Percentiles rank a stretch among this genome's conserved stretches.
Conservation (phyloP, 2,329 filamentous ascomycete genomes). For the Penicillium sp. region DNA sequence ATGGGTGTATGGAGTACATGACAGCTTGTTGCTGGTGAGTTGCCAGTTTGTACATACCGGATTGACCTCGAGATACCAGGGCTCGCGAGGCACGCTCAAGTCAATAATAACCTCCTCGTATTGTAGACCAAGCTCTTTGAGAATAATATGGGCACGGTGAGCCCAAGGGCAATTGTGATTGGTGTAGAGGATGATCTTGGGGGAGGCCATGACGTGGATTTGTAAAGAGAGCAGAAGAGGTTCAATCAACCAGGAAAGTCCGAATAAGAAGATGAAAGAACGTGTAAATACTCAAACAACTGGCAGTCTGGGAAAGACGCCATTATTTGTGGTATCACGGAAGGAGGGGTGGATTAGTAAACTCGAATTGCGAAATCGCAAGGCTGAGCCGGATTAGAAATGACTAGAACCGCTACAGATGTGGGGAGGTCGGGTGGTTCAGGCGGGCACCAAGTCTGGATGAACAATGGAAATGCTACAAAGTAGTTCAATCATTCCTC, state of each 20-base stretch:
- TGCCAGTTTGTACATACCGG: constrained; percentile 51
- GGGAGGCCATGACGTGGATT: constrained; percentile 34
- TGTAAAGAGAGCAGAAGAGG: constrained; percentile 2
- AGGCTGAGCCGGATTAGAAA: constrained; percentile 22
- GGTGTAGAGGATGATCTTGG: constrained; percentile 70
- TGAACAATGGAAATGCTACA: not conserved
- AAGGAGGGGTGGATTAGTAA: constrained; percentile 33
- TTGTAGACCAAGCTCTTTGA: constrained; percentile 66
- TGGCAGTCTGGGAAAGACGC: constrained; percentile 15
- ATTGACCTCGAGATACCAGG: constrained; percentile 77
- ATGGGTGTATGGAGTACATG: too few species aligned
- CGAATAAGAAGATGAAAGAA: not conserved
- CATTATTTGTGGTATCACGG: constrained; percentile 24
- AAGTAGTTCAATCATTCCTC: not conserved
- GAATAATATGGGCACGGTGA: constrained; percentile 73
- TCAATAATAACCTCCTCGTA: constrained; percentile 76
- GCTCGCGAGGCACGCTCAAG: constrained; percentile 67
- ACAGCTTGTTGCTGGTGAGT: not conserved
- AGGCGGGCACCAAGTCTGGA: not conserved
- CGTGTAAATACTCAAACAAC: constrained; percentile 1
- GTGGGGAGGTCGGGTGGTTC: constrained; percentile 8
- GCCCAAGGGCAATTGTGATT: constrained; percentile 72
- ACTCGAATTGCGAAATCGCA: constrained; percentile 24
- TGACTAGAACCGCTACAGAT: constrained; percentile 7
- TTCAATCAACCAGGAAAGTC: not conserved